Evolutionary conservation across 495 filamentous ascomycete genomes (phyloP).

Genomic region (Penicillium ucsense): DNA sequence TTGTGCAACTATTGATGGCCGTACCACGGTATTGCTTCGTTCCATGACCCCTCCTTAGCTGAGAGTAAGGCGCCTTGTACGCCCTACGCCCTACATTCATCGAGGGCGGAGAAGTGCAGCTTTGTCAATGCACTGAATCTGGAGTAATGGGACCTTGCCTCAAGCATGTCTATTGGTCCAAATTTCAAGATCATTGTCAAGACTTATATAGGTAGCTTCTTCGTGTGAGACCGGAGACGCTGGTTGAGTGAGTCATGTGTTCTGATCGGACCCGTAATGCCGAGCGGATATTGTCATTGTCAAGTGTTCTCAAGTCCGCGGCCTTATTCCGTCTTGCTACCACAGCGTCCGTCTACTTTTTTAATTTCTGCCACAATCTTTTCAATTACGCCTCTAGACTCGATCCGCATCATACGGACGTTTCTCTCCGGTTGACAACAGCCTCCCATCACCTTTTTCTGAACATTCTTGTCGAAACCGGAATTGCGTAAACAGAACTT

Average conservation of each 20-base stretch:
- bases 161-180: too few relatives aligned
- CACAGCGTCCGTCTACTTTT: not conserved
- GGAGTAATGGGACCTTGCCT: too few relatives aligned
- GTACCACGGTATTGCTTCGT: conserved; percentile 1
- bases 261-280: conserved; percentile 6
- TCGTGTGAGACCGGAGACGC: not conserved
- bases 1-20: not conserved
- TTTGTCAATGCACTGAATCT: not conserved
- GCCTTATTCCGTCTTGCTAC: conserved; percentile 8
- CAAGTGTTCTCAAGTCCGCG: conserved; percentile 12
- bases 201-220: too few relatives aligned
- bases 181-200: too few relatives aligned
- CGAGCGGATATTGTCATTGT: conserved; percentile 11
- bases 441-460: too few relatives aligned
- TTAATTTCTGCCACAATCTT: conserved; percentile 1
- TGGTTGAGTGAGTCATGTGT: conserved; percentile 16
- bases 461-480: too few relatives aligned
- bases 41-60: conserved; percentile 2
- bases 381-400: not conserved
- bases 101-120: not conserved
- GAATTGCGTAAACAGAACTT: too few relatives aligned
- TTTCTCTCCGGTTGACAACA: too few relatives aligned
- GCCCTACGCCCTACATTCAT: conserved; percentile 9
- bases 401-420: too few relatives aligned
- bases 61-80: conserved; percentile 2